Conservation (phyloP, 208 protist species). For the Trichomonas gallinae region DNA sequence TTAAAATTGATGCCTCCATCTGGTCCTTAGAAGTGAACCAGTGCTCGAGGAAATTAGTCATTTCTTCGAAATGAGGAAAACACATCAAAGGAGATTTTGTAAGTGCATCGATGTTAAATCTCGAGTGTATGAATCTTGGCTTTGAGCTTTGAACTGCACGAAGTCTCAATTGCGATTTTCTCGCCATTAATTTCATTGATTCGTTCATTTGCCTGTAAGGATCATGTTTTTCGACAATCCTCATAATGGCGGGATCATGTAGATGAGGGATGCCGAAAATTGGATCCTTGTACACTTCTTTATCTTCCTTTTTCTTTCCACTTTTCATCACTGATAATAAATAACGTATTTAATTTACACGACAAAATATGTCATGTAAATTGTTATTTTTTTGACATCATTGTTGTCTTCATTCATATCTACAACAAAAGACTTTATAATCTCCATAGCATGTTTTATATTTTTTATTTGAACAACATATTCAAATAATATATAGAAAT, state of each 20-base stretch:
- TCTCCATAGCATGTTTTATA: too few species aligned
- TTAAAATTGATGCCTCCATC: neutral
- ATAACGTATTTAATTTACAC: too few species aligned
- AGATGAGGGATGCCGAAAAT: neutral
- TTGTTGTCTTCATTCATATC: too few species aligned
- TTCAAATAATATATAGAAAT: too few species aligned
- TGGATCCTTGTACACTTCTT: neutral
- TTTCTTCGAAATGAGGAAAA: slow-evolving; percentile 23
- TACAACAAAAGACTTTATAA: too few species aligned
- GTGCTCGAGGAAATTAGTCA: neutral
- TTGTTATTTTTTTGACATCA: too few species aligned
- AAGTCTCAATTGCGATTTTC: neutral
- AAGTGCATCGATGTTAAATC: neutral
- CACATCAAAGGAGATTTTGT: neutral
- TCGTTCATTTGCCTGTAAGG: neutral
- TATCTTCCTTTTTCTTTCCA: neutral
- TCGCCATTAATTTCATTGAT: neutral
- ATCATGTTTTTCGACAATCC: neutral
- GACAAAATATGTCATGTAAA: too few species aligned
- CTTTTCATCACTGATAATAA: neutral
- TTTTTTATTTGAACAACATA: too few species aligned
- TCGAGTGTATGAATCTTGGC: neutral
- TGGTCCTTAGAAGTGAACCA: neutral
- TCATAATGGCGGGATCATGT: neutral
- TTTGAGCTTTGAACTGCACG: neutral